Conservation (phyloP, 2,329 filamentous ascomycete genomes). For the Lithohypha guttulata region DNA sequence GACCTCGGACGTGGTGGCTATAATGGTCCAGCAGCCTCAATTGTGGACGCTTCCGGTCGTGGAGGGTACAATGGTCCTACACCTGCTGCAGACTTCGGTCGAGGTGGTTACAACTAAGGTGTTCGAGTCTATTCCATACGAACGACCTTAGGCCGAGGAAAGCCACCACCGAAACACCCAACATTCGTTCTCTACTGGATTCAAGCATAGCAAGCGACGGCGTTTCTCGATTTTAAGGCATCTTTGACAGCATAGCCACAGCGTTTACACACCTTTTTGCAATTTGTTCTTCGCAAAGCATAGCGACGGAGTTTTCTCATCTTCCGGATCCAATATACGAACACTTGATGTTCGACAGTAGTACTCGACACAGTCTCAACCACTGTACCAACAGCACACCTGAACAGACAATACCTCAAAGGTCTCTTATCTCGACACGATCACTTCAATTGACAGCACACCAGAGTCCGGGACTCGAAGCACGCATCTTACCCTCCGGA, state of each 20-base stretch:
- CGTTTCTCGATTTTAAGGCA: conserved; percentile 10
- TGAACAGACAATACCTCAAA: too few species aligned
- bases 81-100: conserved; percentile 19
- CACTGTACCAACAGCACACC: too few species aligned
- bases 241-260: conserved; percentile 8
- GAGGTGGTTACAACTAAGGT: conserved; percentile 28
- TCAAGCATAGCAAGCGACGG: conserved; percentile 12
- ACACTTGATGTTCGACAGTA: too few species aligned
- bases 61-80: conserved; percentile 25
- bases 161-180: conserved; percentile 7
- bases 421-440: too few species aligned
- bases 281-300: too few species aligned
- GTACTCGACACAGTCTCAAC: too few species aligned
- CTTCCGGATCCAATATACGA: too few species aligned
- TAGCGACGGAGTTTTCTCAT: conserved; percentile 6
- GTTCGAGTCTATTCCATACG: not conserved
- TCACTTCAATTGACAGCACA: too few species aligned
- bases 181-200: not conserved
- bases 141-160: not conserved
- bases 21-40: conserved; percentile 9
- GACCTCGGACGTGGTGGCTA: conserved; percentile 18
- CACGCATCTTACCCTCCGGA: too few species aligned
- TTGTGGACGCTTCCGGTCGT: conserved; percentile 13
- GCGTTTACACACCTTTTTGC: not conserved
- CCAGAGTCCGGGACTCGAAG: too few species aligned